Evolutionary conservation across 352 stramenopile species (phyloP).

Genomic region (Phytophthora pseudosyringae): DNA sequence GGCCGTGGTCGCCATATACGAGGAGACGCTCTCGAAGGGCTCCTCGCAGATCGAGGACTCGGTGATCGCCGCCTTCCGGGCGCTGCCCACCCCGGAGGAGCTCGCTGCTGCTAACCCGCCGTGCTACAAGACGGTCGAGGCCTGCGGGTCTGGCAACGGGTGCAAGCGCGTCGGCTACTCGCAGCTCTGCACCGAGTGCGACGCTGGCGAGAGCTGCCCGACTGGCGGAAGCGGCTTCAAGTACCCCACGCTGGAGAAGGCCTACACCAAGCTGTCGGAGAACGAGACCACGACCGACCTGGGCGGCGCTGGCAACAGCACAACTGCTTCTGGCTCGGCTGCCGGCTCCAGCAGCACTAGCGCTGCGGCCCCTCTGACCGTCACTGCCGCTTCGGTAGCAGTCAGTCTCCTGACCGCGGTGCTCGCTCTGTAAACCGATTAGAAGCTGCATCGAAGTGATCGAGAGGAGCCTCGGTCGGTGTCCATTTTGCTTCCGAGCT

Average conservation of each 20-base stretch:
- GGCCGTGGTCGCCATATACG: conserved; percentile 60
- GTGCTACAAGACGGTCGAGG: conserved; percentile 70
- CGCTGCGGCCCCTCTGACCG: conserved; percentile 13
- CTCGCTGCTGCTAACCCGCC: conserved; percentile 63
- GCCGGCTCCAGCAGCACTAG: conserved; percentile 11
- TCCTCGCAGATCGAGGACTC: conserved; percentile 52
- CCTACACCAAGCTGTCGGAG: conserved; percentile 46
- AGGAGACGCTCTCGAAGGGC: conserved; percentile 42
- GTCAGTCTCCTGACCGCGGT: conserved; percentile 31
- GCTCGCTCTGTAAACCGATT: conserved; percentile 31
- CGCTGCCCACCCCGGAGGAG: conserved; percentile 50
- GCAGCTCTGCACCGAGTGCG: conserved; percentile 73
- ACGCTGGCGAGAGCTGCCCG: conserved; percentile 37
- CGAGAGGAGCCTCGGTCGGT: conserved; percentile 6
- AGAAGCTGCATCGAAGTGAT: conserved; percentile 24
- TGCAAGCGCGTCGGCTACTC: conserved; percentile 77
- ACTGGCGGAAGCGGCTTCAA: conserved; percentile 55
- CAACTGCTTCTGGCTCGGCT: conserved; percentile 9
- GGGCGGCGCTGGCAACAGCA: conserved; percentile 2
- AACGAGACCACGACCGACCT: conserved; percentile 47
- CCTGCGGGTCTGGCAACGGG: conserved; percentile 55
- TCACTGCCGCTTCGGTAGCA: conserved; percentile 23
- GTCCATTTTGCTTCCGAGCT: conserved; percentile 35
- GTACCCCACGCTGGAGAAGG: conserved; percentile 72
- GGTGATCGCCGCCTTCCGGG: conserved; percentile 47